A percentile compares a stretch with the other conserved stretches of the same genome.
Conservation (phyloP, 2,329 filamentous ascomycete genomes). For the Fusarium foetens region DNA sequence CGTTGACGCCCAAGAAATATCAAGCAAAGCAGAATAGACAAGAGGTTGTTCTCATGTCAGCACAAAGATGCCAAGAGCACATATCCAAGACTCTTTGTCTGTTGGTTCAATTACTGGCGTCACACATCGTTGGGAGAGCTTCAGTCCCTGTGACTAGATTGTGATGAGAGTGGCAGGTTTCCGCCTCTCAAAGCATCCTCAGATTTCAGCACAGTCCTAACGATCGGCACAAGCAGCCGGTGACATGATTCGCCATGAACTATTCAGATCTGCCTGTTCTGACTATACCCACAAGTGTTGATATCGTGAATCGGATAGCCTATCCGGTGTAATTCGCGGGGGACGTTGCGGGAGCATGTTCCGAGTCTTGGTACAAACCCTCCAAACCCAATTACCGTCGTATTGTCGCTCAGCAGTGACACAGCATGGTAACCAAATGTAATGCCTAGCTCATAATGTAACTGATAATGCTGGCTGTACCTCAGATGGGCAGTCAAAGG, state of each 20-base stretch:
- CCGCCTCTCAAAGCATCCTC: neutral
- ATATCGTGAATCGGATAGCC: neutral
- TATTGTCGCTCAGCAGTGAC: neutral
- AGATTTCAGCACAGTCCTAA: neutral
- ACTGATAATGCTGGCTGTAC: neutral
- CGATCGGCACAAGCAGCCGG: neutral
- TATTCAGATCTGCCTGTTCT: neutral
- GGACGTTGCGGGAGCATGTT: neutral
- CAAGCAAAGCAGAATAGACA: conserved; percentile 21
- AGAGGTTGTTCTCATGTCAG: conserved; percentile 21
- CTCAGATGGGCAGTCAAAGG: neutral
- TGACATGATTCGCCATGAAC: neutral
- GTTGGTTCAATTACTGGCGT: neutral
- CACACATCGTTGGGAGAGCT: neutral
- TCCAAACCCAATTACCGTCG: neutral
- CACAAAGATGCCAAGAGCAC: neutral
- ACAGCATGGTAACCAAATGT: neutral
- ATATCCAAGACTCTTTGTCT: neutral
- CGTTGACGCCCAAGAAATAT: neutral
- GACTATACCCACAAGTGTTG: neutral
- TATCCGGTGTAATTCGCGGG: neutral
- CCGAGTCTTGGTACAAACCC: neutral
- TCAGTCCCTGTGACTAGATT: neutral
- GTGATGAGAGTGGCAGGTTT: neutral
- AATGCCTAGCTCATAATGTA: neutral